Base-by-base conservation (phyloP, 2,329 filamentous ascomycete genomes). In the Cercospora citrullina region DNA sequence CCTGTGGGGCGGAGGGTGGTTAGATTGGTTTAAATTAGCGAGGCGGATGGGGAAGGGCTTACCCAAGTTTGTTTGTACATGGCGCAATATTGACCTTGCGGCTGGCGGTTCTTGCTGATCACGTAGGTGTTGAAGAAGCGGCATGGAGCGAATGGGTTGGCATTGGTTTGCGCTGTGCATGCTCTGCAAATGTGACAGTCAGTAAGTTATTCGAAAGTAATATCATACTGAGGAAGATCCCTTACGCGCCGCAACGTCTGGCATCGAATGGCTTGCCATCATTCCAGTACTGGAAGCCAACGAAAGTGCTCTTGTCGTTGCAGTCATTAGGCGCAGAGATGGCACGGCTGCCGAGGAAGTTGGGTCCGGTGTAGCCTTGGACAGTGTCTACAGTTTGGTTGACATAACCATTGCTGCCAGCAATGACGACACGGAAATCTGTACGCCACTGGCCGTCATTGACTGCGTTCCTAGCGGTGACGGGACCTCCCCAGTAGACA, bases 221-320 rank as follows among this genome's bases (percentile, higher is more conserved):
- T 48, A 2, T 48, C 1, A 1, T 10, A 21, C 4, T 12, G 42
- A 2, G 42, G 10, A 48, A 48, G 8, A 1, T 12, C 9, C 23
- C 18, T 21, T 48, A 48, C 45, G 74, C 72, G 23, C 74, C 72
- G 62, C 79, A 80, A n/a, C 77, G 72, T 28, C 70, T 60, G 28
- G 75, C 69, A 63, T 79, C 74, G 64, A 76, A 78, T 28, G 75
- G 75, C n/a, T 57, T 30, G n/a, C 73, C 73, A 31, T 67, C 67
- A 33, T 75, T 75, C 69, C 76, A 77, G 45, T 70, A 65, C 59
- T 70, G 73, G n/a, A 60, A 55, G 39, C 74, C 74, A 65, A 78
- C 73, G 68, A 72, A 75, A 9, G 74, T 75, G 64, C 75, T 71
- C 3, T 64, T 61, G 23, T 73, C 72, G 16, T 75, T 64, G 65